phyloP scores from a whole-genome alignment of 805 yeast species.

The Saccharomyces mikatae region DNA sequence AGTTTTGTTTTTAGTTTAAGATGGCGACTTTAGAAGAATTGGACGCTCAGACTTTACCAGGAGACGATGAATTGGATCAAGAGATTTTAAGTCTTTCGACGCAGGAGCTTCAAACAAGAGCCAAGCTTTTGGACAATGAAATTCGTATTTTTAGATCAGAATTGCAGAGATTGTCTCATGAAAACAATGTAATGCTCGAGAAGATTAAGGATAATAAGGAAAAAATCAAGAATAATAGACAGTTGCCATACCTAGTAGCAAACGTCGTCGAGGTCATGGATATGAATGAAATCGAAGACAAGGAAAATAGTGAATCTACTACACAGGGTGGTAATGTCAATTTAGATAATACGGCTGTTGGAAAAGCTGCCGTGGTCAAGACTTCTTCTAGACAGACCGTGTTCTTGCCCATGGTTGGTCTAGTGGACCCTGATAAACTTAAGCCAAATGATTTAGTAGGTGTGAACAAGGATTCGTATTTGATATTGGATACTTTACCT shows the following conservation, averaged over 20 bases:
- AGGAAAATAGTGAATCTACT: conserved; percentile 40
- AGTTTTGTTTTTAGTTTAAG: background rate
- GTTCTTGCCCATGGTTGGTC: conserved; percentile 88
- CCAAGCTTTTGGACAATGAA: conserved; percentile 85
- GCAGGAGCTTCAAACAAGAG: conserved; percentile 74
- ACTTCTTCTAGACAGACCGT: conserved; percentile 97
- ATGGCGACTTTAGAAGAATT: conserved; percentile 86
- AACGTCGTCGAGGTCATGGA: conserved; percentile 92
- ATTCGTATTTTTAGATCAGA: conserved; percentile 92
- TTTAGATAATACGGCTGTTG: conserved; percentile 80
- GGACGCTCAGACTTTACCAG: conserved; percentile 41
- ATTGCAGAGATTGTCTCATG: conserved; percentile 82
- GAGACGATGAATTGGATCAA: conserved; percentile 59
- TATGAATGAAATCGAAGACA: conserved; percentile 75
- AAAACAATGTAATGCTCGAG: conserved; percentile 84
- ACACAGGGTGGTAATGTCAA: conserved; percentile 95
- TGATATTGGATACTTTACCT: conserved; percentile 88
- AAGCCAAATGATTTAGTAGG: conserved; percentile 98
- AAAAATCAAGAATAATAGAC: conserved; percentile 90
- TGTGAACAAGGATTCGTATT: conserved; percentile 92
- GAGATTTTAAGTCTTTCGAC: conserved; percentile 76
- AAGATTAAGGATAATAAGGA: conserved; percentile 93
- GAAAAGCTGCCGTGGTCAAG: conserved; percentile 96
- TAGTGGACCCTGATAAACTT: conserved; percentile 83
- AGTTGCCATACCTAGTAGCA: conserved; percentile 91